Evolutionary conservation across 2,329 filamentous ascomycete species (phyloP).

Genomic region (Claviceps spartinae): DNA sequence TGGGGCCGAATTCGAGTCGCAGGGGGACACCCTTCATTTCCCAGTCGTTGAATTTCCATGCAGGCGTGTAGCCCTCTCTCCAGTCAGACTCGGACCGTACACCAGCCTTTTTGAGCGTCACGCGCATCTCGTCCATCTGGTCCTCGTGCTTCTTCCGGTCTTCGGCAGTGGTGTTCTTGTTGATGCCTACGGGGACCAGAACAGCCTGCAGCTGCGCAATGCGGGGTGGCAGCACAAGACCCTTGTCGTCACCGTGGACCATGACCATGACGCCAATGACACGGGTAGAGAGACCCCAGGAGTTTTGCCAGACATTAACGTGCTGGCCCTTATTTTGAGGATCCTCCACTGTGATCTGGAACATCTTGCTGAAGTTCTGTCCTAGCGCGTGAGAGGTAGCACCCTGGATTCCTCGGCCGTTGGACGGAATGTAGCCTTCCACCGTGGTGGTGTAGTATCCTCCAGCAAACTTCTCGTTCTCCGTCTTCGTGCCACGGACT

Average conservation of each 20-base stretch:
- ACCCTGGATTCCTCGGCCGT: conserved; percentile 91
- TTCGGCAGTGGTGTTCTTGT: conserved; percentile 70
- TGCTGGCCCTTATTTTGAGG: conserved; percentile 67
- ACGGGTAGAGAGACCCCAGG: conserved; percentile 93
- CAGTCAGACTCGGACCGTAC: conserved; percentile 71
- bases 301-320: conserved; percentile 94
- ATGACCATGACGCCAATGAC: conserved; percentile 98
- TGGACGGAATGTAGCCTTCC: conserved; percentile 91
- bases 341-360: conserved; percentile 93
- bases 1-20: conserved; percentile 88
- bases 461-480: conserved; percentile 96
- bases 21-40: conserved; percentile 92
- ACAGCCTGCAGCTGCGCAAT: conserved; percentile 78
- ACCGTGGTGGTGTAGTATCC: conserved; percentile 94
- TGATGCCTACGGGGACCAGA: conserved; percentile 86
- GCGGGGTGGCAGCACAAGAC: conserved; percentile 81
- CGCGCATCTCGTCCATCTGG: conserved; percentile 58
- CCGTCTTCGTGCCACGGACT: conserved; percentile 85
- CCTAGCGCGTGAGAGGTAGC: conserved; percentile 89
- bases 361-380: conserved; percentile 99
- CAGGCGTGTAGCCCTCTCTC: conserved; percentile 83
- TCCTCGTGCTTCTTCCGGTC: conserved; percentile 64
- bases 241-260: conserved; percentile 93
- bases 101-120: conserved; percentile 55
- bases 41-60: conserved; percentile 99